Percentiles rank a stretch among this genome's conserved stretches.
These are phyloP conservation scores for Aspergillus brasiliensis DNA, from an alignment of 2,329 filamentous ascomycete genomes.

Conservation along the genomic window DNA sequence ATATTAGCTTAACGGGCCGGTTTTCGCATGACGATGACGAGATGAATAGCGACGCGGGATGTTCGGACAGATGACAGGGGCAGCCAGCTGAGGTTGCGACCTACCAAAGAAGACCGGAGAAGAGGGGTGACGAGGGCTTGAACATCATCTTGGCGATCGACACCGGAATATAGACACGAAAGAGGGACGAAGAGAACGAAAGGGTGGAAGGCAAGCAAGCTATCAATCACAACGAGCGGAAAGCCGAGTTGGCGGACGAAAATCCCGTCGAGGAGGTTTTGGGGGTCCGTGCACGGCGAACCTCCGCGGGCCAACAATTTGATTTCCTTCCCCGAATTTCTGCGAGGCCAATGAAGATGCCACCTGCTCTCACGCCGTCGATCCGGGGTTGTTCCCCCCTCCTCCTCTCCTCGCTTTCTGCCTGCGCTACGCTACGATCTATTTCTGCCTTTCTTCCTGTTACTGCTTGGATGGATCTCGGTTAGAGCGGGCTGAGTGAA, in stretches of 20 bases:
- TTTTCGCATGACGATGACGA: background rate
- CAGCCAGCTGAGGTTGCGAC: conserved; percentile 17
- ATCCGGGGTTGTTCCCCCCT: conserved; percentile 6
- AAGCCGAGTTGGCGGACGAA: conserved; percentile 12
- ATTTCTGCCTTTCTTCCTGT: conserved; percentile 10
- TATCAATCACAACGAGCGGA: conserved; percentile 2
- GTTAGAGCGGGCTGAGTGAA: conserved; percentile 19
- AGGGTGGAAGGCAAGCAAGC: conserved; percentile 14
- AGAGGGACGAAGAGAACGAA: background rate
- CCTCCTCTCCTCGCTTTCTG: conserved; percentile 1
- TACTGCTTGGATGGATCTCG: conserved; percentile 29
- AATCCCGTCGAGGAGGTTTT: conserved; percentile 21
- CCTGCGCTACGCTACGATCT: background rate
- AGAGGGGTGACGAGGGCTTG: conserved; percentile 74
- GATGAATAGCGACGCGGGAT: background rate
- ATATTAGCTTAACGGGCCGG: background rate
- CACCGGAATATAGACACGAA: background rate
- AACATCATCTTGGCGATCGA: conserved; percentile 65
- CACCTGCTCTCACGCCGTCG: conserved; percentile 17
- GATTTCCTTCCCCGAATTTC: background rate
- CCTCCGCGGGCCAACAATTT: conserved; percentile 24
- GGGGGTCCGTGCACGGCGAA: conserved; percentile 25
- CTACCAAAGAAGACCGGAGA: conserved; percentile 81
- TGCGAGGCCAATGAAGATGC: conserved; percentile 19
- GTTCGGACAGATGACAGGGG: background rate